Base-by-base conservation (phyloP, 306 rosid species). In the Pterocarpus macrocarpus region DNA sequence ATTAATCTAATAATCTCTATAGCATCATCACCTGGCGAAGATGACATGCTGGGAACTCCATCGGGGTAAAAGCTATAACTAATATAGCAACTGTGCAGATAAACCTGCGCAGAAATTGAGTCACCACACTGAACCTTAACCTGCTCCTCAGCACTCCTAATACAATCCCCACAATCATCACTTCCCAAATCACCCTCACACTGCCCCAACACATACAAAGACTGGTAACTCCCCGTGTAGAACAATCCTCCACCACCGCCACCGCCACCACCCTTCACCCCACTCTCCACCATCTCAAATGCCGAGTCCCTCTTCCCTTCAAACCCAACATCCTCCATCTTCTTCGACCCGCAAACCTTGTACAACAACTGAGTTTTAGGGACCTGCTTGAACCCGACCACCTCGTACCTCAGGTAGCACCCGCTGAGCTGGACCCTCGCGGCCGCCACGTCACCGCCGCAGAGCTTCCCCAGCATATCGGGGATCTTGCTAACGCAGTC, bases 391-490 rank as follows among this genome's bases (percentile, higher is more conserved):
- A 91, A 93, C 76, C 98, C 99, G 3, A 63, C 83, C 5, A 87
- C 38, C 85, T 93, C 93, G 77, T 95, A 95, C 43, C 92, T 82
- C 74, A 95, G 39, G 34, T 91, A 90, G 57, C 99, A 95, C 1
- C 97, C 99, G 59, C 65, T 56, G 53, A 95, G 98, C 85, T 95
- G 99, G 35, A 95, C 88, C 15, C 99, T 69, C 10, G 90, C 96
- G 2, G 98, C 98, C 15, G 82, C 58, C 14, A 88, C 90, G 11
- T 80, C 73, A 8, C 85, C 92, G 38, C 79, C 89, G 30, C 99
- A 95, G 14, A 88, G 90, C 36, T 82, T 85, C 9, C 33, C 76
- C 7, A 86, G 76, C 86, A 81, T 74, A 36, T 57, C 50, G 8
- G 90, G 87, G 49, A 88, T 85, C 76, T 81, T 89, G 74, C 78